Evolutionary conservation across 192 early-diverging fungal species (phyloP), one percentile per base, ranked within the genome.

Genomic region (Coemansia sp.): DNA sequence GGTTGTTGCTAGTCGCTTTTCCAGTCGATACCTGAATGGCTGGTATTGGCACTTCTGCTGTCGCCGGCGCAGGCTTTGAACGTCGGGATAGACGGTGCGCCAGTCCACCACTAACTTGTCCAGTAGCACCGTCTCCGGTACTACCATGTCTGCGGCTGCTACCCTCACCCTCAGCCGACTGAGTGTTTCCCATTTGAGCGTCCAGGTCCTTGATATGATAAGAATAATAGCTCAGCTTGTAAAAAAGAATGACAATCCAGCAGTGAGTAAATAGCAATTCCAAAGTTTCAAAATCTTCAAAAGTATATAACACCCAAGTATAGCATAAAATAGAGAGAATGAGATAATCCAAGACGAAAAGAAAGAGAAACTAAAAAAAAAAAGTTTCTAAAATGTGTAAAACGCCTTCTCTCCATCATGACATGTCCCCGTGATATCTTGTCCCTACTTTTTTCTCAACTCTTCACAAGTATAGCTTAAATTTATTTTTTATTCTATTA

Each of bases 121-220:
- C 38, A n/a, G 57, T 38, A 48, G 56, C 62, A 21, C 61, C 60
- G 10, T 59, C 61, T 19, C 60, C 54, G 9, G 69, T 19, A 54
- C n/a, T 62, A 51, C 67, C 64, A 41, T 76, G 74, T 30, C 62
- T 60, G 44, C 69, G 66, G 60, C 60, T 69, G 14, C 69, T 53
- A 7, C 65, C 58, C 7, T 75, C 73, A 47, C 50, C 69, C 54
- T 81, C 78, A 10, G 59, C 57, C 30, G 79, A 82, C 58, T 82
- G 79, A 21, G 79, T 58, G 54, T 82, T 82, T 30, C 79, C 79
- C 79, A 82, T 82, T 58, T 26, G 28, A 19, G 49, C 22, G 19
- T 22, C 18, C 34, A 38, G 34, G 34, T 38, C 34, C 34, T 38
- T 9, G 4, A 38, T 38, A 38, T 38, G 8, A 2, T 38, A 30